A percentile compares a stretch with the other conserved stretches of the same genome.
These are phyloP conservation scores for Mitragyna speciosa DNA, from an alignment of 257 asterid genomes.

Conservation along the genomic window DNA sequence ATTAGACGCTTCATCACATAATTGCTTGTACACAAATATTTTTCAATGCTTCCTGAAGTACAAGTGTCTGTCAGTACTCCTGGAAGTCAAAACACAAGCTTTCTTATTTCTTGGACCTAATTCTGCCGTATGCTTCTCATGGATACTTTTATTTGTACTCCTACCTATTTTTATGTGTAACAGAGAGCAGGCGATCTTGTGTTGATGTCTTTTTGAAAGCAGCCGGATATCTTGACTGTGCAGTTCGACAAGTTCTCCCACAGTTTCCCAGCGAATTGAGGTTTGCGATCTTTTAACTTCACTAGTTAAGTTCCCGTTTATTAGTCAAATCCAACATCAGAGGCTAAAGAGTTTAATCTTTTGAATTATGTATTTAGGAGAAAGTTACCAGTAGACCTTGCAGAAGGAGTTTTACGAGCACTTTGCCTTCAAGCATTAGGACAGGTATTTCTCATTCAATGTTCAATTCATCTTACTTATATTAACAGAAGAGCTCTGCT, in stretches of 20 bases:
- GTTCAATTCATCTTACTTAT: constrained; percentile 15
- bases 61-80: not conserved
- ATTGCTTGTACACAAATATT: not conserved
- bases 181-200: constrained; percentile 88
- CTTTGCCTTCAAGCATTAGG: constrained; percentile 96
- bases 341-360: constrained; percentile 25
- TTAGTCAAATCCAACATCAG: constrained; percentile 3
- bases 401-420: constrained; percentile 94
- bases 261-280: constrained; percentile 80
- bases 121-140: constrained; percentile 15
- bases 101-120: not conserved
- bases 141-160: constrained; percentile 10
- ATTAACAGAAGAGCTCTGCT: not conserved
- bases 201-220: constrained; percentile 89
- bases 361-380: constrained; percentile 50
- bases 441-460: constrained; percentile 56
- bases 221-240: constrained; percentile 97
- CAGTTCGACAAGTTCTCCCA: constrained; percentile 86
- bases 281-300: constrained; percentile 32
- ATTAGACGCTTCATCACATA: not conserved
- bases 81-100: not conserved
- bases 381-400: constrained; percentile 89
- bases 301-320: constrained; percentile 19
- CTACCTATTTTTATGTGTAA: constrained; percentile 20
- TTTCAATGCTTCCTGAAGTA: not conserved